Evolutionary conservation across 306 rosid genomes (phyloP).

Genomic region (Quercus parvula): DNA sequence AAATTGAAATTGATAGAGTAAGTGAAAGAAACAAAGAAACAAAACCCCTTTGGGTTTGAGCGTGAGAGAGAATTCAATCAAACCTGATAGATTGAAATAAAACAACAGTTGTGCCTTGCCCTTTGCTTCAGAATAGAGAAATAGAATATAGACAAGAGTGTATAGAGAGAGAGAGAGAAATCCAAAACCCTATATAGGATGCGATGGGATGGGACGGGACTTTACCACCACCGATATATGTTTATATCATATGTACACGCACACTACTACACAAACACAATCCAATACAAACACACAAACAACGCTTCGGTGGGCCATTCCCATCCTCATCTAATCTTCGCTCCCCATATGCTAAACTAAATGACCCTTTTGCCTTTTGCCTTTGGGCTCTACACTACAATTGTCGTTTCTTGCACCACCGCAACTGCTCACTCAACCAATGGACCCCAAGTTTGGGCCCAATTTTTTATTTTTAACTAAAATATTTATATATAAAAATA

Average conservation of each 20-base stretch:
- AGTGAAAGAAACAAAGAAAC: background rate
- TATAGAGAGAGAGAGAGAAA: background rate
- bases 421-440: too few species aligned
- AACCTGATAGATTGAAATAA: background rate
- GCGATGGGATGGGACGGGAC: background rate
- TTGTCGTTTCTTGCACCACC: too few species aligned
- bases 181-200: slow-evolving; percentile 4
- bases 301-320: slow-evolving; percentile 34
- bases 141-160: background rate
- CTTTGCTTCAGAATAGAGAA: background rate
- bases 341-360: background rate
- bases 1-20: background rate
- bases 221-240: background rate
- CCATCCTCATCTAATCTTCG: slow-evolving; percentile 35
- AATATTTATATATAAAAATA: too few species aligned
- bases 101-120: background rate
- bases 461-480: too few species aligned
- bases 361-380: slow-evolving; percentile 8
- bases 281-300: background rate
- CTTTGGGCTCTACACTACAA: background rate
- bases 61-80: background rate
- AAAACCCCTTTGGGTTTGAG: too few species aligned
- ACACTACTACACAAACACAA: background rate
- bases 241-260: background rate
- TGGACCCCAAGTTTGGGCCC: too few species aligned